Base-by-base conservation (phyloP, 2,329 filamentous ascomycete species). In the Cordyceps cateniannulata region DNA sequence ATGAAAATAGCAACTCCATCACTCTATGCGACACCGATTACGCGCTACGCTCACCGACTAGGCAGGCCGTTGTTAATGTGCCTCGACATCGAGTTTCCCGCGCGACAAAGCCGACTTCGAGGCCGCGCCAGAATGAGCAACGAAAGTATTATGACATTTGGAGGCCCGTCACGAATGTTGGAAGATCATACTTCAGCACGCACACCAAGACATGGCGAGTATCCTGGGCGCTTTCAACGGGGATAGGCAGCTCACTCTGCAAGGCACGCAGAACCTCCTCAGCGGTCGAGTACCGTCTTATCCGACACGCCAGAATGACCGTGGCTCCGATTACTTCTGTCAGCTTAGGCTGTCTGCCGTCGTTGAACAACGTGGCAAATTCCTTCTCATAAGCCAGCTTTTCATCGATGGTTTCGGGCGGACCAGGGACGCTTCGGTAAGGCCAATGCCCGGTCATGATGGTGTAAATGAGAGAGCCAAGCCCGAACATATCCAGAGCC, bases 391-490 rank as follows among this genome's bases (percentile, higher is more conserved):
- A 53, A 53, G 51, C 22, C 51, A 53, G 12, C 51, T 25, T 53
- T 35, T 53, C 51, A 20, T 53, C 51, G n/a, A 53, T 42, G n/a
- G 51, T 53, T 10, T 42, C 35, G 5, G 51, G 51, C 20, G 51
- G 5, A 27, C 51, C 51, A 27, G 51, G 51, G n/a, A n/a, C 20
- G 38, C 42, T 42, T 42, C 51, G 51, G 51, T 20, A 53, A 8
- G 51, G 51, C 51, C 51, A 53, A 35, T 27, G 51, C 20, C 51
- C 51, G n/a, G 51, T 53, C 51, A 53, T 53, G 51, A 53, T 42
- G 35, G 51, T 53, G 51, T 25, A 53, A 12, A 53, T 42, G 51
- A 53, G 51, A n/a, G 51, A 53, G 7, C 35, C 51, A 27, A 53
- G 51, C 51, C 51, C 51, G 6, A 53, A 53, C 27, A 53, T 27